Conservation (phyloP, 164 flowering plant species). For the Magnolia kwangsiensis region DNA sequence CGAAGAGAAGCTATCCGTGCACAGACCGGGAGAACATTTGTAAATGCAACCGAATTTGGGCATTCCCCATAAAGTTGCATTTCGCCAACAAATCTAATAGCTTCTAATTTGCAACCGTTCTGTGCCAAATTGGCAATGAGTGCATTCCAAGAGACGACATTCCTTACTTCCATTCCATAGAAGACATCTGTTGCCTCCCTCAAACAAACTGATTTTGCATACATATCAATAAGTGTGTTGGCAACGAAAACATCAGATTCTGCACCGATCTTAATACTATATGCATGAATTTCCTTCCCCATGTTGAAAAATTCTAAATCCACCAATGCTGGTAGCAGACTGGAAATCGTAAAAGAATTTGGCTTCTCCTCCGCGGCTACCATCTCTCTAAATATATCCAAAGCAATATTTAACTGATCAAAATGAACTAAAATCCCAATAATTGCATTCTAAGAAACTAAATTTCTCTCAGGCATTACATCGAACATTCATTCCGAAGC, state of each 20-base stretch:
- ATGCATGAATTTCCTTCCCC: conserved; percentile 20
- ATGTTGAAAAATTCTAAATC: conserved; percentile 6
- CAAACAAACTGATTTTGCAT: conserved; percentile 16
- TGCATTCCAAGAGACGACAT: conserved; percentile 51
- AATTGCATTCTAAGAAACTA: conserved; percentile 17
- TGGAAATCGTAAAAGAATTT: conserved; percentile 16
- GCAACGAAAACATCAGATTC: conserved; percentile 15
- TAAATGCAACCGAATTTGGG: conserved; percentile 16
- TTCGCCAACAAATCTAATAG: conserved; percentile 8
- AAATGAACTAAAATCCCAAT: conserved; percentile 10
- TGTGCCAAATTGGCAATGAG: conserved; percentile 30
- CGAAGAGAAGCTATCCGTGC: conserved; percentile 8
- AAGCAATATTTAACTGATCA: neutral
- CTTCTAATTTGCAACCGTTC: conserved; percentile 16
- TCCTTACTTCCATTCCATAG: conserved; percentile 22
- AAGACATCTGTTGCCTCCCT: conserved; percentile 11
- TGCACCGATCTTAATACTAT: conserved; percentile 5
- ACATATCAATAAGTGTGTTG: conserved; percentile 21
- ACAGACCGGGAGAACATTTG: conserved; percentile 21
- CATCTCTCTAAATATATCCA: conserved; percentile 17
- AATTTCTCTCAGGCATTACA: conserved; percentile 27
- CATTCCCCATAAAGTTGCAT: conserved; percentile 20
- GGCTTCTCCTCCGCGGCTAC: conserved; percentile 9
- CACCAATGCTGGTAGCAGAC: conserved; percentile 15
- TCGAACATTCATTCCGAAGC: conserved; percentile 34